These are phyloP conservation scores for Penicillium sp. DNA, from an alignment of 2,329 filamentous ascomycete genomes.

Conservation along the genomic window DNA sequence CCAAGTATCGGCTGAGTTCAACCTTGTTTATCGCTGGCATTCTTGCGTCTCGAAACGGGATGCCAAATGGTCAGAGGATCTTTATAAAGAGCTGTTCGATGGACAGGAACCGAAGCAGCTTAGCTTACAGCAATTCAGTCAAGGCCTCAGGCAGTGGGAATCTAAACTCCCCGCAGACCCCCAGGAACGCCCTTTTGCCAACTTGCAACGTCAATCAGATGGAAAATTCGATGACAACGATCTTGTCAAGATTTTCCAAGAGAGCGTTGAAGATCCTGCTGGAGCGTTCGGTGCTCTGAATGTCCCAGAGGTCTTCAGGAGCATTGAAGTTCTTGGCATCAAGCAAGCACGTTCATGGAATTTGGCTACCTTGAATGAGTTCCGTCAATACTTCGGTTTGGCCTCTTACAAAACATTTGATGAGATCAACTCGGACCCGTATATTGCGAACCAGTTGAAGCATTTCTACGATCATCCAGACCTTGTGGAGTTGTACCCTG, in stretches of 20 bases:
- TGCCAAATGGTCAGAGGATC: slow-evolving; percentile 60
- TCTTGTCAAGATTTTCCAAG: slow-evolving; percentile 56
- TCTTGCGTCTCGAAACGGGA: slow-evolving; percentile 60
- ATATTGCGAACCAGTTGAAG: slow-evolving; percentile 46
- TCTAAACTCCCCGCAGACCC: slow-evolving; percentile 46
- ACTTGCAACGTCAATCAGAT: slow-evolving; percentile 49
- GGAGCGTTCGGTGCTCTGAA: slow-evolving; percentile 60
- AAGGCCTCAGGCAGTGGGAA: slow-evolving; percentile 44
- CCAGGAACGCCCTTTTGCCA: slow-evolving; percentile 50
- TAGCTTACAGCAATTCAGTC: slow-evolving; percentile 41
- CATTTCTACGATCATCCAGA: slow-evolving; percentile 54
- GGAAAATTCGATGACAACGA: slow-evolving; percentile 59
- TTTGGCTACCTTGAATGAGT: slow-evolving; percentile 59
- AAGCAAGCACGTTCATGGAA: slow-evolving; percentile 62
- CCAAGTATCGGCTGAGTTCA: slow-evolving; percentile 68
- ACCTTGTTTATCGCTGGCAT: slow-evolving; percentile 66
- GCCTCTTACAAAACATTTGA: slow-evolving; percentile 51
- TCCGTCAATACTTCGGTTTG: slow-evolving; percentile 54
- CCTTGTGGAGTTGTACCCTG: slow-evolving; percentile 58
- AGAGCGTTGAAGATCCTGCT: slow-evolving; percentile 61
- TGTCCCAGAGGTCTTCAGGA: slow-evolving; percentile 58
- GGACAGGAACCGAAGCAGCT: slow-evolving; percentile 38
- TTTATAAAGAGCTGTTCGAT: slow-evolving; percentile 52
- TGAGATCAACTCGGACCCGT: slow-evolving; percentile 53
- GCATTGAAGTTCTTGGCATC: slow-evolving; percentile 64